Evolutionary conservation across 1,139 yeast species (phyloP).

Genomic region (Magnusiomyces tetraspermus): DNA sequence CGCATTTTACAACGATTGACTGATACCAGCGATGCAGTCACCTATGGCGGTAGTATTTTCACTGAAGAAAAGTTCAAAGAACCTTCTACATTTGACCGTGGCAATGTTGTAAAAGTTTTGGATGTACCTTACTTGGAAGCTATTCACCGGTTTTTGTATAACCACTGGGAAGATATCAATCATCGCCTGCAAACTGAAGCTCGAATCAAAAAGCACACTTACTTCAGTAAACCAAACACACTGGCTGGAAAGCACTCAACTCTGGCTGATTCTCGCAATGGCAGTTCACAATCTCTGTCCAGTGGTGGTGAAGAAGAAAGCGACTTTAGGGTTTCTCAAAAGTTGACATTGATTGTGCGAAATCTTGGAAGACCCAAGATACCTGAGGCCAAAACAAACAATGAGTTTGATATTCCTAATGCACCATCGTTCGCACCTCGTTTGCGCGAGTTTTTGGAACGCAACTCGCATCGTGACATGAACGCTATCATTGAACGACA

Average conservation of each 20-base stretch:
- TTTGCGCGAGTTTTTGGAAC: conserved; percentile 65
- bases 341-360: conserved; percentile 21
- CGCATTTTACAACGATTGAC: conserved; percentile 14
- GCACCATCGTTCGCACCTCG: conserved; percentile 22
- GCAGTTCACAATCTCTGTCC: conserved; percentile 22
- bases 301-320: conserved; percentile 15
- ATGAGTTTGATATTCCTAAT: conserved; percentile 9
- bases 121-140: conserved; percentile 21
- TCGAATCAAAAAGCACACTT: conserved; percentile 15
- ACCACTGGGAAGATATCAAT: conserved; percentile 45
- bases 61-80: conserved; percentile 6
- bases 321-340: conserved; percentile 17
- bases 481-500: conserved; percentile 39
- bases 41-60: neutral
- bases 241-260: conserved; percentile 6
- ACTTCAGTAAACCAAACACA: neutral
- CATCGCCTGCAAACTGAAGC: conserved; percentile 19
- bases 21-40: conserved; percentile 13
- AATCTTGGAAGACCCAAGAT: conserved; percentile 23
- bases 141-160: conserved; percentile 58
- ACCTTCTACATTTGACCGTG: neutral
- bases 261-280: conserved; percentile 24
- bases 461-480: conserved; percentile 48
- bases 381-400: neutral
- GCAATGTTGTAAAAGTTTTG: conserved; percentile 12